phyloP scores from a whole-genome alignment of 164 flowering plant species.

The Cinnamomum chago region DNA sequence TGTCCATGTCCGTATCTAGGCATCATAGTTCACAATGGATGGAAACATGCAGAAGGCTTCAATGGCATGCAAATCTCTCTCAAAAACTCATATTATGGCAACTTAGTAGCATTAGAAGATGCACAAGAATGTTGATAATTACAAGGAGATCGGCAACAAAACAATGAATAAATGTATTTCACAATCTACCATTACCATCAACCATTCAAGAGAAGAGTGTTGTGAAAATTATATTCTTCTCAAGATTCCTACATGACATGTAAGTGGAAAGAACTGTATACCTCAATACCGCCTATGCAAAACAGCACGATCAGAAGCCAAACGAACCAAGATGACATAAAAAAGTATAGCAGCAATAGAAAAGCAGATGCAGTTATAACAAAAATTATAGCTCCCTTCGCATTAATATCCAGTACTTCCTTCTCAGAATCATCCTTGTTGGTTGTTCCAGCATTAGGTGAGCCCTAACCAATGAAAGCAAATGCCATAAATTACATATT shows the following conservation, averaged over 20 bases:
- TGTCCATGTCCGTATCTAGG: too few species aligned
- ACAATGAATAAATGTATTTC: not conserved
- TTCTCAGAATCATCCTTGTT: constrained; percentile 51
- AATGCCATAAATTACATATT: not conserved
- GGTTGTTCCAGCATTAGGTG: constrained; percentile 26
- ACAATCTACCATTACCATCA: not conserved
- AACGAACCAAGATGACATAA: constrained; percentile 92
- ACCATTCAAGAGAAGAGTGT: not conserved
- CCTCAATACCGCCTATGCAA: constrained; percentile 78
- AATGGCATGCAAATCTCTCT: not conserved
- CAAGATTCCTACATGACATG: not conserved
- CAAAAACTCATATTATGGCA: not conserved
- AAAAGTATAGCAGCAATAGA: constrained; percentile 29
- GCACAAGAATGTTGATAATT: not conserved
- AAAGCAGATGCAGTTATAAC: constrained; percentile 28
- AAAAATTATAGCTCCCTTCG: constrained; percentile 56
- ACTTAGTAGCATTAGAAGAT: not conserved
- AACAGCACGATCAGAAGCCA: constrained; percentile 84
- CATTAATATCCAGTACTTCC: constrained; percentile 60
- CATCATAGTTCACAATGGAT: not conserved
- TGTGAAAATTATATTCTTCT: not conserved
- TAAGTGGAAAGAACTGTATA: constrained; percentile 9
- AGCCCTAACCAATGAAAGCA: constrained; percentile 18
- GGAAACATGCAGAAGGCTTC: not conserved
- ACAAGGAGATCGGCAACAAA: not conserved